A percentile compares a stretch with the other conserved stretches of the same genome.
These are phyloP conservation scores for Penicillium vulpinum DNA, from an alignment of 2,329 filamentous ascomycete genomes.

Conservation along the genomic window DNA sequence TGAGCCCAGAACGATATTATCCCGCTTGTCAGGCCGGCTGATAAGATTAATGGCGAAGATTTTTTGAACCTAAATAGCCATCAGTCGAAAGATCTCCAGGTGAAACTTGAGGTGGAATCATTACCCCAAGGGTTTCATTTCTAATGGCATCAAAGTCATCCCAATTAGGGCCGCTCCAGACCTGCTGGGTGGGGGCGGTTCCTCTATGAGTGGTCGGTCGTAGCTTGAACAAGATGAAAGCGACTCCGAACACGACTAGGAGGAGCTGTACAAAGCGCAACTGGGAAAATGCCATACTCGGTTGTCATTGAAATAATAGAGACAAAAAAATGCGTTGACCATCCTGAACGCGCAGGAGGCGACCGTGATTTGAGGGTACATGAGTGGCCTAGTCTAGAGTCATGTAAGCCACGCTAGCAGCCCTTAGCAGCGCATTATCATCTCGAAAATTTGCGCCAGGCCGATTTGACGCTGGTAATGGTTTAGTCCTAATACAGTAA, in stretches of 20 bases:
- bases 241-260: neutral
- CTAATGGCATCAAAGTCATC: neutral
- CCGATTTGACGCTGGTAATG: no score
- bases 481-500: no score
- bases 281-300: neutral
- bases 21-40: neutral
- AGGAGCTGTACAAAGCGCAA: neutral
- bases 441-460: no score
- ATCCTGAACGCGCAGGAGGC: neutral
- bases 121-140: neutral
- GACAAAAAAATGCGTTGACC: neutral
- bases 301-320: neutral
- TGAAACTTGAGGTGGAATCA: neutral
- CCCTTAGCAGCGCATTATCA: no score
- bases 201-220: neutral
- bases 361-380: neutral
- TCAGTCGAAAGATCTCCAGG: neutral
- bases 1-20: neutral
- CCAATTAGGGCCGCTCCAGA: neutral
- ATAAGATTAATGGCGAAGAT: neutral
- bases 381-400: neutral
- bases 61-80: neutral
- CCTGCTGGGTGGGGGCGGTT: neutral
- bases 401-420: neutral
- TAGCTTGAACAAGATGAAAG: neutral